phyloP scores from a whole-genome alignment of 805 yeast species.

The Candida peoriensis region DNA sequence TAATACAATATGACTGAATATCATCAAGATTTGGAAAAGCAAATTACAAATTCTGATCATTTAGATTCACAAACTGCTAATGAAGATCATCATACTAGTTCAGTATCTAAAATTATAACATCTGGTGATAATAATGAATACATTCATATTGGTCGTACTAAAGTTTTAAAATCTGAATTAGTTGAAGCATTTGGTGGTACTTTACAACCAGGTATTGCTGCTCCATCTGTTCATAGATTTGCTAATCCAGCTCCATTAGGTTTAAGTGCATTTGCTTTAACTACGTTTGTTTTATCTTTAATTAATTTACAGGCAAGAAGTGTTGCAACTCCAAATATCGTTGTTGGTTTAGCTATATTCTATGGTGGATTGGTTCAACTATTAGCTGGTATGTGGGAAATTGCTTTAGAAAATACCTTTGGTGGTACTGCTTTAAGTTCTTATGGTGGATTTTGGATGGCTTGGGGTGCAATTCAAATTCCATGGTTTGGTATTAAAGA shows the following conservation, averaged over 20 bases:
- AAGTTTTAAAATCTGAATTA: conserved; percentile 57
- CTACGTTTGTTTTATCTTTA: conserved; percentile 57
- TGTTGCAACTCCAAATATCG: conserved; percentile 44
- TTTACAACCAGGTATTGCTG: conserved; percentile 60
- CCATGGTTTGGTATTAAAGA: conserved; percentile 54
- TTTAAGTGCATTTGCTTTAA: conserved; percentile 53
- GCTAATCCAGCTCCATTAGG: conserved; percentile 70
- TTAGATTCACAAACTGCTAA: conserved; percentile 15
- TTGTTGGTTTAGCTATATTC: conserved; percentile 53
- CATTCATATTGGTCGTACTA: conserved; percentile 67
- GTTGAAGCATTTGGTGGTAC: conserved; percentile 78
- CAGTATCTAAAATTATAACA: conserved; percentile 27
- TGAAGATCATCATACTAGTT: conserved; percentile 7
- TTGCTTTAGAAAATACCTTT: conserved; percentile 58
- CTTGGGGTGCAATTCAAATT: conserved; percentile 55
- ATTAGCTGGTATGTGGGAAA: conserved; percentile 63
- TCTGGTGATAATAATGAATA: conserved; percentile 53
- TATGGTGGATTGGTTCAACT: conserved; percentile 61
- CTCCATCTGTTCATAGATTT: conserved; percentile 53
- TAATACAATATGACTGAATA: too few species aligned
- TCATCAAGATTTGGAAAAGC: conserved; percentile 19
- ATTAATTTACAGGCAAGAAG: conserved; percentile 52
- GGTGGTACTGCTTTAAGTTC: conserved; percentile 61
- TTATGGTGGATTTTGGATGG: conserved; percentile 68
- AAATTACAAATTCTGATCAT: conserved; percentile 11